Percentiles rank a stretch among this genome's conserved stretches.
phyloP scores from a whole-genome alignment of 2,329 filamentous ascomycete genomes.

The Rhinocladiella mackenziei region DNA sequence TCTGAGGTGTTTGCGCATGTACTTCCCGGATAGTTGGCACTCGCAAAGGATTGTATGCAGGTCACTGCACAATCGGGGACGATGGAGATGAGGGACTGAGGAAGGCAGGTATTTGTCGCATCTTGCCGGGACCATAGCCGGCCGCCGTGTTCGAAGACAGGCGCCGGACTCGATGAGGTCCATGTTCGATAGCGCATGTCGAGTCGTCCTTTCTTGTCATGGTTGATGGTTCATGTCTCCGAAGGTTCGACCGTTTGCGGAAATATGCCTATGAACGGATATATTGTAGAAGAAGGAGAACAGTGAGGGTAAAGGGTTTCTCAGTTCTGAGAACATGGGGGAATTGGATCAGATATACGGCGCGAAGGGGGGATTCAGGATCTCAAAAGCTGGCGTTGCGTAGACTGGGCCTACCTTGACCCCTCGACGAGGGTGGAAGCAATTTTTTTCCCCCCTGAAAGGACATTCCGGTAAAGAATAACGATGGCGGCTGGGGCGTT shows the following conservation, averaged over 20 bases:
- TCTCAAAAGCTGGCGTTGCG: constrained; percentile 5
- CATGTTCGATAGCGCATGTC: constrained; percentile 18
- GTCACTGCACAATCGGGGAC: constrained; percentile 52
- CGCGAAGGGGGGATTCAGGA: constrained; percentile 8
- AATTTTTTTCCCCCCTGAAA: constrained; percentile 16
- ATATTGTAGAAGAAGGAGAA: constrained; percentile 5
- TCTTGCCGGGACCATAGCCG: constrained; percentile 13
- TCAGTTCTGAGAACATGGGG: neutral
- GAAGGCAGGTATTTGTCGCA: constrained; percentile 25
- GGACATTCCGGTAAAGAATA: constrained; percentile 11
- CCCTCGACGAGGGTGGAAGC: constrained; percentile 15
- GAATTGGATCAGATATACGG: constrained; percentile 12
- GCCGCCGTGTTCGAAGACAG: constrained; percentile 7
- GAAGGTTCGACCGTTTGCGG: constrained; percentile 19
- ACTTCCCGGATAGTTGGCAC: constrained; percentile 52
- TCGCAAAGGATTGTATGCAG: constrained; percentile 62
- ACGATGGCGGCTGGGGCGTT: constrained; percentile 22
- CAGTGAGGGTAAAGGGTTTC: neutral
- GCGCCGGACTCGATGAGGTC: constrained; percentile 15
- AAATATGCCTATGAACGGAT: constrained; percentile 15
- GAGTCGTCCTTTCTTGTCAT: constrained; percentile 21
- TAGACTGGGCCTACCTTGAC: constrained; percentile 15
- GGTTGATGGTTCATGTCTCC: constrained; percentile 16
- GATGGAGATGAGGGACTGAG: constrained; percentile 20
- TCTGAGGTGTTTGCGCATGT: constrained; percentile 51